Evolutionary conservation across 129 eudicot genomes (phyloP), one percentile per base, ranked within the genome.

Genomic region (Ambrosia trifida): DNA sequence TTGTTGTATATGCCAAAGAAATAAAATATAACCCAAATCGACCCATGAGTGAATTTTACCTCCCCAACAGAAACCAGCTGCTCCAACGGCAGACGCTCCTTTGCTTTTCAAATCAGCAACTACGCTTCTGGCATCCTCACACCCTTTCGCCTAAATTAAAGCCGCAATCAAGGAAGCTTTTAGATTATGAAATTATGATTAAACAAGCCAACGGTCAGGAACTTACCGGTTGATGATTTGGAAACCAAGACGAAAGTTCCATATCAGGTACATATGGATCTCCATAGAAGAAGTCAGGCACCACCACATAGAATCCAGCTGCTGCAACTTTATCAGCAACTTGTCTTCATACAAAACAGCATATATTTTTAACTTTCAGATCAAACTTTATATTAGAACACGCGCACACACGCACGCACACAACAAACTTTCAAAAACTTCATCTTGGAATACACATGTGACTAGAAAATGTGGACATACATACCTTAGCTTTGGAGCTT

Each of bases 41-140:
- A 43, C 36, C 70, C 54, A 65, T 8, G 3, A 64, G 17, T 33
- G 41, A 59, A 20, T 11, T 58, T 44, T 52, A 89, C 96, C 91
- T 64, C 96, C 96, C 89, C 87, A 85, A 64, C 91, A 89, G 66
- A 89, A 83, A 7, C 96, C 96, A 11, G 85, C 91, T 69, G 78
- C 95, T 58, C 91, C 96, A 2, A 89, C 7, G 0, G 84, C 70
- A 51, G 82, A 41, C 13, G 80, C 78, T 43, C 85, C 87, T 81
- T 49, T 67, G 78, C 75, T 77, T 78, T 64, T 81, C 60, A 89
- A 57, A 61, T 82, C 89, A n/a, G 79, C 65, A 67, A 89, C 76
- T 16, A 86, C 79, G 45, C 38, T 14, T 70, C 78, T 83, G 0
- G 96, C 87, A 79, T 89, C 86, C 64, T 89, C 96, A 77, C 76